Conservation (phyloP, 306 rosid genomes). For the Dicorynia guianensis region DNA sequence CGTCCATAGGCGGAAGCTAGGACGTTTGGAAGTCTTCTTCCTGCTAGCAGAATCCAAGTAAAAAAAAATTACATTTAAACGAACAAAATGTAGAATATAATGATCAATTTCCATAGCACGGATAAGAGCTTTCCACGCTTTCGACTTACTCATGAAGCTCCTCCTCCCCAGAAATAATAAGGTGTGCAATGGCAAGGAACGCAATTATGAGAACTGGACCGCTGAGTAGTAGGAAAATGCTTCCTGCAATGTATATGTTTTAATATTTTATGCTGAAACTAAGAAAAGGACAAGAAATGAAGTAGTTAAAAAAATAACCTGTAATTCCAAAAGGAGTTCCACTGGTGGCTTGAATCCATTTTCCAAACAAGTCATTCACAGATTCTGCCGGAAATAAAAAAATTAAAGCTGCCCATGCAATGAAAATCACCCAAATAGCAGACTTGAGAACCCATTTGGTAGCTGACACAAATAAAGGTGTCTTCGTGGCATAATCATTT, state of each 20-base stretch:
- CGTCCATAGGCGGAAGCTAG: constrained; percentile 82
- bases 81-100: not conserved
- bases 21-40: constrained; percentile 56
- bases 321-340: constrained; percentile 61
- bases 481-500: constrained; percentile 39
- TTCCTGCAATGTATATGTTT: constrained; percentile 54
- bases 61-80: not conserved
- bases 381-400: constrained; percentile 60
- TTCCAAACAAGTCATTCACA: constrained; percentile 22
- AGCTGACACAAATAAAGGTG: constrained; percentile 40
- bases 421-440: constrained; percentile 58
- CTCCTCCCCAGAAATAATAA: constrained; percentile 64
- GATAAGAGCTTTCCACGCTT: not conserved
- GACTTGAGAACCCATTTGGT: constrained; percentile 62
- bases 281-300: no score
- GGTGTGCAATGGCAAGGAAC: constrained; percentile 65
- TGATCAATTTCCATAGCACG: constrained; percentile 11
- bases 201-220: constrained; percentile 76
- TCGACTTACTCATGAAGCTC: constrained; percentile 58
- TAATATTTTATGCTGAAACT: not conserved
- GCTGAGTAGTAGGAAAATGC: constrained; percentile 57
- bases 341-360: constrained; percentile 39
- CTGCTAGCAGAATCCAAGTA: constrained; percentile 45
- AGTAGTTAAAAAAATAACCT: constrained; percentile 48
- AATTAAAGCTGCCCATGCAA: constrained; percentile 60